A percentile compares a stretch with the other conserved stretches of the same genome.
phyloP scores from a whole-genome alignment of 352 stramenopile genomes.

The Globisporangium paroecandrum region DNA sequence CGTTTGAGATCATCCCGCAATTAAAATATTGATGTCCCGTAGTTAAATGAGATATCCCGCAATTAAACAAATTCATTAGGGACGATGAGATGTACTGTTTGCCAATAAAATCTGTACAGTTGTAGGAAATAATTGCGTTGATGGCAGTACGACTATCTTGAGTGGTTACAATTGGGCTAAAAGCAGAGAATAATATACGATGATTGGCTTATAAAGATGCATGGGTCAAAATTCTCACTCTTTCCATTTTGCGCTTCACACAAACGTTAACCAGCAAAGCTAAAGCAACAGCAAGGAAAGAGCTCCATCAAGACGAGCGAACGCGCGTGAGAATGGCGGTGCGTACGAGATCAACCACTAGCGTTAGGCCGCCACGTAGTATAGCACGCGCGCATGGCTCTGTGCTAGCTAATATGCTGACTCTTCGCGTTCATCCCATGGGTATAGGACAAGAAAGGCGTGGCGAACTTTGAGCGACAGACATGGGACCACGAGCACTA shows the following conservation, averaged over 20 bases:
- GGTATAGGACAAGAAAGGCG: constrained; percentile 56
- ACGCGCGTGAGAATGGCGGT: constrained; percentile 13
- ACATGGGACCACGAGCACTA: constrained; percentile 82
- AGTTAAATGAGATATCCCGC: not conserved
- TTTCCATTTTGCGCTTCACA: not conserved
- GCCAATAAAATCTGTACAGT: not conserved
- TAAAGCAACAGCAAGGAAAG: not conserved
- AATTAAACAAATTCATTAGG: not conserved
- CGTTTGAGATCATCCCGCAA: constrained; percentile 16
- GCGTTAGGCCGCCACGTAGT: not conserved
- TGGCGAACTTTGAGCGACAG: constrained; percentile 78
- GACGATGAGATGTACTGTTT: not conserved
- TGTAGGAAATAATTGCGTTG: not conserved
- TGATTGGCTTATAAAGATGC: not conserved
- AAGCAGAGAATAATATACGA: not conserved
- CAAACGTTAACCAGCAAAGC: constrained; percentile 1
- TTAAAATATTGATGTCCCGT: not conserved
- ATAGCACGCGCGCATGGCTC: not conserved
- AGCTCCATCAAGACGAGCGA: not conserved
- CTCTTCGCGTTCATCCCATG: not conserved
- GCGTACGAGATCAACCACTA: not conserved
- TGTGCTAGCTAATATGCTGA: not conserved
- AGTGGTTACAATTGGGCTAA: not conserved
- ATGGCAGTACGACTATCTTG: not conserved
- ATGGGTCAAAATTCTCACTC: not conserved